These are phyloP conservation scores for Claviceps sp. DNA, from an alignment of 2,329 filamentous ascomycete species.

Conservation along the genomic window DNA sequence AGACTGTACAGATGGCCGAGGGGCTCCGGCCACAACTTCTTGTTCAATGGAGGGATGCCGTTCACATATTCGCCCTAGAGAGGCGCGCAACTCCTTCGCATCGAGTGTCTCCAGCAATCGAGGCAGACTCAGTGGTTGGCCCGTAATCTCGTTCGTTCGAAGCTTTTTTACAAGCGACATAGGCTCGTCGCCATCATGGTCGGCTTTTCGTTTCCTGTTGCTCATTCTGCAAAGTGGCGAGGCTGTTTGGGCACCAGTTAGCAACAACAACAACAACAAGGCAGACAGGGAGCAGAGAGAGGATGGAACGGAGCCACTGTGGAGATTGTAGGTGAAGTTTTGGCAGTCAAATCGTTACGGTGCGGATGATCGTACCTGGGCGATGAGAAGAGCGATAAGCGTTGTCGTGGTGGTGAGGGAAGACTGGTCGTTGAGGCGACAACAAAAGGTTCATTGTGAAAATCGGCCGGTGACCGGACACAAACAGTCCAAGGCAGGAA, in stretches of 20 bases:
- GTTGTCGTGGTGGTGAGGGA: conserved; percentile 45
- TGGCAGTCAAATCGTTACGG: background rate
- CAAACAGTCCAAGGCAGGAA: background rate
- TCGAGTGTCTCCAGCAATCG: conserved; percentile 92
- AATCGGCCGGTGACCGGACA: conserved; percentile 1
- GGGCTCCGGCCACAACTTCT: conserved; percentile 72
- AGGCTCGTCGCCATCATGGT: conserved; percentile 70
- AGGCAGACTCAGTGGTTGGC: conserved; percentile 40
- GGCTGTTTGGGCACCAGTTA: conserved; percentile 12
- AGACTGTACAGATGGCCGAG: conserved; percentile 71
- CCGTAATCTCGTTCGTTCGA: conserved; percentile 49
- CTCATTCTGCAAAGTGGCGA: conserved; percentile 40
- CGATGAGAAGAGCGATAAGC: conserved; percentile 40
- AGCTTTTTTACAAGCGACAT: conserved; percentile 63
- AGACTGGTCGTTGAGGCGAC: conserved; percentile 44
- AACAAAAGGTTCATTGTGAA: conserved; percentile 48
- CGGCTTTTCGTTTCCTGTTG: conserved; percentile 73
- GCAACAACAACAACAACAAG: background rate
- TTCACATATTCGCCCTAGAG: conserved; percentile 86
- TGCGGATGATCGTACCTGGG: conserved; percentile 32
- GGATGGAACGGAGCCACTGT: background rate
- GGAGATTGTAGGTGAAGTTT: background rate
- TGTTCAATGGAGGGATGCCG: conserved; percentile 73
- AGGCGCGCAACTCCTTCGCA: conserved; percentile 65
- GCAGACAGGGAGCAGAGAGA: background rate